Conservation (phyloP, 2,329 filamentous ascomycete genomes). For the Fusarium torulosum region DNA sequence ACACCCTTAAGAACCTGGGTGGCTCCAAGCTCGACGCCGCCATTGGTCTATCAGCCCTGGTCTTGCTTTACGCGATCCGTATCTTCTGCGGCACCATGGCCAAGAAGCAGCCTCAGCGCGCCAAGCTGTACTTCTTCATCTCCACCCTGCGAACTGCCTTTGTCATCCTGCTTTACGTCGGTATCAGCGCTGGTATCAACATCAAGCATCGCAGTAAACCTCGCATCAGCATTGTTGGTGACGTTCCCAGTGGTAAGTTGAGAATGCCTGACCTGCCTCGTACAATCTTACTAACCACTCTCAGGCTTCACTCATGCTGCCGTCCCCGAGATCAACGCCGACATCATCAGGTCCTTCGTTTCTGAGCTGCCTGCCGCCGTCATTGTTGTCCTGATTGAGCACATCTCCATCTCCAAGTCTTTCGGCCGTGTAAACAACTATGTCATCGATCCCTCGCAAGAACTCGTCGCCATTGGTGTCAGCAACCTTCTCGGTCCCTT, state of each 20-base stretch:
- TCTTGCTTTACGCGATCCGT: conserved; percentile 76
- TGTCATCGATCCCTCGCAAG: conserved; percentile 82
- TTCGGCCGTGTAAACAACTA: conserved; percentile 87
- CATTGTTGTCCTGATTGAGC: conserved; percentile 83
- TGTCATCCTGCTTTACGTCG: conserved; percentile 82
- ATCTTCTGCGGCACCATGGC: conserved; percentile 71
- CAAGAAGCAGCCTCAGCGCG: conserved; percentile 73
- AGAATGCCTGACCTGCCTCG: not conserved
- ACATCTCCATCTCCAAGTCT: conserved; percentile 86
- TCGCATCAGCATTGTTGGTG: conserved; percentile 73
- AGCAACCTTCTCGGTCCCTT: conserved; percentile 82
- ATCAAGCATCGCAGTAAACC: conserved; percentile 67
- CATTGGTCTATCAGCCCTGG: conserved; percentile 76
- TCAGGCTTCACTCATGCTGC: conserved; percentile 77
- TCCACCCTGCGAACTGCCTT: conserved; percentile 84
- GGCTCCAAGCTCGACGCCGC: conserved; percentile 75
- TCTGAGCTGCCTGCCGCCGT: conserved; percentile 78
- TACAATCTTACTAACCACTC: not conserved
- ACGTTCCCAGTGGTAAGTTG: conserved; percentile 74
- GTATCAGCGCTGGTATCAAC: conserved; percentile 80
- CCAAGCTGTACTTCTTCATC: conserved; percentile 82
- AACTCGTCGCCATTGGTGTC: conserved; percentile 81
- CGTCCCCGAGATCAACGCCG: conserved; percentile 70
- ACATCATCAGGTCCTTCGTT: conserved; percentile 72
- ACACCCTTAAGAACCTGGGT: conserved; percentile 61